A percentile compares a stretch with the other conserved stretches of the same genome.
Evolutionary conservation across 176 grass and related monocot species (phyloP).

Genomic region (Bromus sterilis): DNA sequence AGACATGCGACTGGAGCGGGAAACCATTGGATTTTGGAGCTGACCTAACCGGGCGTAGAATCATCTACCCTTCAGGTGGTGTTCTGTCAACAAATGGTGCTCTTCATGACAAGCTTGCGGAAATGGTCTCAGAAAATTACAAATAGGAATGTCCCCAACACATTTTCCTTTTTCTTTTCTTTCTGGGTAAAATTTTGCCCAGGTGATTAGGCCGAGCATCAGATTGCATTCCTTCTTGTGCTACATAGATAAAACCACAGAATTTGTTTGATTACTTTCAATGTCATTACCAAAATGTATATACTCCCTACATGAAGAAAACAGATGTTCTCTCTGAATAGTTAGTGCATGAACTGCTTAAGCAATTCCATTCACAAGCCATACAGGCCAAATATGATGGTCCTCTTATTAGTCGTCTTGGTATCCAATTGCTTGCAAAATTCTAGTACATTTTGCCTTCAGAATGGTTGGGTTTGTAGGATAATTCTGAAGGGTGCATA

Average conservation of each 20-base stretch:
- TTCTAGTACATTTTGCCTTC: conserved; percentile 15
- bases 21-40: conserved; percentile 62
- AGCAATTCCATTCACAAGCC: conserved; percentile 15
- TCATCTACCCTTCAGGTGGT: conserved; percentile 71
- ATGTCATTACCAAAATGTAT: neutral
- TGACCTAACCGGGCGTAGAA: conserved; percentile 58
- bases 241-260: neutral
- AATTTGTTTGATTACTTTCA: neutral
- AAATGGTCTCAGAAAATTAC: conserved; percentile 65
- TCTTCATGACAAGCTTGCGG: conserved; percentile 54
- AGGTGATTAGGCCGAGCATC: neutral
- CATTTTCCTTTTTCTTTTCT: neutral
- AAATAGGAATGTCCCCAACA: conserved; percentile 11
- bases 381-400: neutral
- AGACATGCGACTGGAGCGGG: conserved; percentile 90
- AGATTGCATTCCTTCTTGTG: neutral
- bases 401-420: neutral
- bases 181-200: neutral
- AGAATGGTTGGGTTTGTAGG: conserved; percentile 16
- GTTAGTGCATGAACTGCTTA: neutral
- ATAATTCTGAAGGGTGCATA: conserved; percentile 9
- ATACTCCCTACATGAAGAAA: neutral
- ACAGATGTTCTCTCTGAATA: neutral
- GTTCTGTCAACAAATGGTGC: conserved; percentile 61
- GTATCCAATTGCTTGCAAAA: neutral